Evolutionary conservation across 2,329 filamentous ascomycete species (phyloP).

Genomic region (Sporothrix brunneoviolacea): DNA sequence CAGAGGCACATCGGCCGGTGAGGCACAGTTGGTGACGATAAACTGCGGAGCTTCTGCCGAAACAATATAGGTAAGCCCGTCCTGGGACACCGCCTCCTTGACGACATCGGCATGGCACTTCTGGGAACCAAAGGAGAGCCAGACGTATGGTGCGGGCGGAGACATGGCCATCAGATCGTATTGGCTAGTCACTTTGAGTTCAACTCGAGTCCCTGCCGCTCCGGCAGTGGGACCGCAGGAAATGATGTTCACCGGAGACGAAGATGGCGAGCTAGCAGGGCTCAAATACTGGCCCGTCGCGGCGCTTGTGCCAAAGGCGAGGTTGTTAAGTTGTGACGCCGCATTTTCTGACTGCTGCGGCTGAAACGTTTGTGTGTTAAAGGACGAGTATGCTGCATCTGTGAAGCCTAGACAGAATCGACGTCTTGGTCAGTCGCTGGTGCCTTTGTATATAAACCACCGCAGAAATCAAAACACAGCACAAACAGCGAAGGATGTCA

Average conservation of each 20-base stretch:
- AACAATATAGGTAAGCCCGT: constrained; percentile 57
- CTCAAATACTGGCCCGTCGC: constrained; percentile 59
- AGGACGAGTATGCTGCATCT: constrained; percentile 48
- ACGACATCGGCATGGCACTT: constrained; percentile 62
- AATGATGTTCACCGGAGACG: constrained; percentile 42
- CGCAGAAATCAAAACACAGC: no score
- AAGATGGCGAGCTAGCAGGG: constrained; percentile 6
- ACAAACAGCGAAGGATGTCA: constrained; percentile 23
- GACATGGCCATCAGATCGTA: constrained; percentile 62
- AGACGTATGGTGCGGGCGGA: constrained; percentile 50
- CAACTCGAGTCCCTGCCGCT: constrained; percentile 60
- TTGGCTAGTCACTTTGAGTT: constrained; percentile 66
- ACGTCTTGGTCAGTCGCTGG: constrained; percentile 1
- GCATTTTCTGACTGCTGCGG: constrained; percentile 45
- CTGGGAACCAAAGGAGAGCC: constrained; percentile 70
- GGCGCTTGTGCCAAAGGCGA: constrained; percentile 55
- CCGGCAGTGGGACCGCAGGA: constrained; percentile 66
- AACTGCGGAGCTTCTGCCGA: constrained; percentile 63
- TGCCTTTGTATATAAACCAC: no score
- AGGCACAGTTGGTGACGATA: constrained; percentile 43
- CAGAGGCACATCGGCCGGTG: constrained; percentile 45
- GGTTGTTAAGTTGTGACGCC: constrained; percentile 45
- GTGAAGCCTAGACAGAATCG: constrained; percentile 24
- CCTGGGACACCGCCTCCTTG: constrained; percentile 45
- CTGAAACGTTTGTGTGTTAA: constrained; percentile 41